Evolutionary conservation across 75 land plant species (phyloP).

Genomic region (Ceratopteris richardii): DNA sequence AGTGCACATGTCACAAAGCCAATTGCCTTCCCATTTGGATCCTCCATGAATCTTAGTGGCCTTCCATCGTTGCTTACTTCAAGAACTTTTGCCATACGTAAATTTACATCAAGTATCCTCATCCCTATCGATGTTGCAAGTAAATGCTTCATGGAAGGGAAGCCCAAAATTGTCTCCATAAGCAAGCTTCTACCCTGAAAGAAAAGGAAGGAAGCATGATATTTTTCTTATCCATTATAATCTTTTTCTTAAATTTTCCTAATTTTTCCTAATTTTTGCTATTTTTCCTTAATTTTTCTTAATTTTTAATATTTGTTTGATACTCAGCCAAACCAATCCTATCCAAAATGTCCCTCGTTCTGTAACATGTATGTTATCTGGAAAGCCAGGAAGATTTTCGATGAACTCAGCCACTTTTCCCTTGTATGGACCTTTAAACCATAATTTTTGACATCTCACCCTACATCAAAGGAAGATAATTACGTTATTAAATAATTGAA

Average conservation of each 20-base stretch:
- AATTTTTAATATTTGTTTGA: no score
- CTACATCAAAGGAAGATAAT: slow-evolving; percentile 12
- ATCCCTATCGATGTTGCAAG: slow-evolving; percentile 1
- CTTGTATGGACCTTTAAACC: slow-evolving; percentile 46
- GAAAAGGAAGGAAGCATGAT: no score
- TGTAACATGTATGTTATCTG: slow-evolving; percentile 67
- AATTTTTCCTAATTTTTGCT: no score
- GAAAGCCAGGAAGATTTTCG: slow-evolving; percentile 68
- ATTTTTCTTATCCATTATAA: no score
- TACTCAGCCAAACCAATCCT: slow-evolving; percentile 37
- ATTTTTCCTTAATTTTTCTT: no score
- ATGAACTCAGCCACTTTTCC: slow-evolving; percentile 48
- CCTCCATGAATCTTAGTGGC: slow-evolving; percentile 30
- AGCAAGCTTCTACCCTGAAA: slow-evolving; percentile 10
- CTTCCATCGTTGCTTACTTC: slow-evolving; percentile 51
- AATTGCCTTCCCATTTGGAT: slow-evolving; percentile 45
- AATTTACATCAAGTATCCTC: not conserved
- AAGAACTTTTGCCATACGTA: slow-evolving; percentile 32
- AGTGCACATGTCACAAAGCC: slow-evolving; percentile 51
- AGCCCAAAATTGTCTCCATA: slow-evolving; percentile 7
- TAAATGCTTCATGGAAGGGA: slow-evolving; percentile 13
- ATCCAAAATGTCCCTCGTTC: slow-evolving; percentile 59
- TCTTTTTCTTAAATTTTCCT: no score
- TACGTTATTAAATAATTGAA: not conserved
- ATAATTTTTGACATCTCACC: slow-evolving; percentile 53